Evolutionary conservation across 2,329 filamentous ascomycete species (phyloP).

Genomic region (Periconia sp.): DNA sequence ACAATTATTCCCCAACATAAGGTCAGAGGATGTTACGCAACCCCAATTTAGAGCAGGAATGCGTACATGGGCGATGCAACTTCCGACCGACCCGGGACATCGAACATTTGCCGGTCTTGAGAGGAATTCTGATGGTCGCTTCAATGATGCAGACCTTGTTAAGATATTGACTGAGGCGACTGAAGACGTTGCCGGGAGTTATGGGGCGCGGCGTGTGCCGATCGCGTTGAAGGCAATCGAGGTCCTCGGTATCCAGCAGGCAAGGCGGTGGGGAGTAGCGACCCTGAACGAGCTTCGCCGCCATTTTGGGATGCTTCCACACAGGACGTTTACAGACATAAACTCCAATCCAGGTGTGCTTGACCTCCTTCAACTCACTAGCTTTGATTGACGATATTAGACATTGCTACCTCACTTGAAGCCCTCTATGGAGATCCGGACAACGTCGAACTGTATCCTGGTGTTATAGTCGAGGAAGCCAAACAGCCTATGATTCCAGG

Average conservation of each 20-base stretch:
- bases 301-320: conserved; percentile 78
- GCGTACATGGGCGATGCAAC: conserved; percentile 22
- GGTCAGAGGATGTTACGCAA: conserved; percentile 62
- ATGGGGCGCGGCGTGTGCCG: conserved; percentile 71
- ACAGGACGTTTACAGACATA: conserved; percentile 81
- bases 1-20: conserved; percentile 2
- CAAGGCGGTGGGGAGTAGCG: conserved; percentile 76
- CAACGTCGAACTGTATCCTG: conserved; percentile 79
- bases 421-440: conserved; percentile 74
- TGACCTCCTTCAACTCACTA: too few relatives aligned
- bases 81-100: conserved; percentile 69
- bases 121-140: conserved; percentile 69
- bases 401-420: conserved; percentile 58
- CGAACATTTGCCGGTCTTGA: conserved; percentile 71
- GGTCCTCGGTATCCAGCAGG: conserved; percentile 78
- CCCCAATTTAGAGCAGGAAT: conserved; percentile 19
- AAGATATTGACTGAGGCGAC: conserved; percentile 68
- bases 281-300: conserved; percentile 84
- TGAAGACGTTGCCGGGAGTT: conserved; percentile 68
- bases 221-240: conserved; percentile 75
- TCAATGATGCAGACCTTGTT: conserved; percentile 77
- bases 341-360: conserved; percentile 76
- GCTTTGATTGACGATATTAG: too few relatives aligned
- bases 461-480: conserved; percentile 76
- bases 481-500: conserved; percentile 72